These are phyloP conservation scores for Pseudogymnoascus sp. DNA, from an alignment of 2,329 filamentous ascomycete species.

Conservation along the genomic window DNA sequence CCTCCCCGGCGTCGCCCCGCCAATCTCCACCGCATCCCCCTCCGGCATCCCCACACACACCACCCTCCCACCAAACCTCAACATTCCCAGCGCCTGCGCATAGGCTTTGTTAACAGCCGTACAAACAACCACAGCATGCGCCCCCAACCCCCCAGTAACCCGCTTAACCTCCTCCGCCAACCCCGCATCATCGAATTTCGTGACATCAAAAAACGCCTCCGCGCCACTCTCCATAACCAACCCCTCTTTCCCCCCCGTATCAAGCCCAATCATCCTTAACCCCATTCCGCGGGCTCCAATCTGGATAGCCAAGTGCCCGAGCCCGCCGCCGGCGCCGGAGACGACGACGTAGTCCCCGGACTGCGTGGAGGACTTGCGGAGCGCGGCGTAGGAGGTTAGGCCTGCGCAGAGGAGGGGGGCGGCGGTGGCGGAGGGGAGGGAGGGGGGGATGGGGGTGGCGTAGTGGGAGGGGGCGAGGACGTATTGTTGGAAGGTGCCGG, in stretches of 20 bases:
- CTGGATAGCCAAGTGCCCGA: conserved; percentile 54
- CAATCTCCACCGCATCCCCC: conserved; percentile 33
- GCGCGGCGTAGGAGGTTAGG: conserved; percentile 57
- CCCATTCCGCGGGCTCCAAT: conserved; percentile 51
- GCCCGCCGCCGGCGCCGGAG: conserved; percentile 50
- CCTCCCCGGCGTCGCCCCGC: conserved; percentile 32
- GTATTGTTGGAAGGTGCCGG: conserved; percentile 68
- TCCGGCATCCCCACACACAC: conserved; percentile 45
- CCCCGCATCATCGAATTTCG: conserved; percentile 41
- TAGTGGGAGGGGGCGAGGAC: conserved; percentile 55
- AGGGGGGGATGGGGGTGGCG: conserved; percentile 60
- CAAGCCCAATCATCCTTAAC: conserved; percentile 56
- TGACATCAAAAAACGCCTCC: conserved; percentile 57
- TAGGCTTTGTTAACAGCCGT: conserved; percentile 42
- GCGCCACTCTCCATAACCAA: conserved; percentile 52
- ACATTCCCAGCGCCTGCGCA: conserved; percentile 37
- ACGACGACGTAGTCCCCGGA: conserved; percentile 40
- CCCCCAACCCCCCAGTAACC: conserved; percentile 46
- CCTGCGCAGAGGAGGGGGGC: conserved; percentile 62
- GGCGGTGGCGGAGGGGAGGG: conserved; percentile 48
- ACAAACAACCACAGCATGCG: conserved; percentile 52
- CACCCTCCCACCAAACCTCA: conserved; percentile 40
- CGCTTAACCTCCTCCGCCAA: conserved; percentile 39
- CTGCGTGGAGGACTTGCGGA: conserved; percentile 50
- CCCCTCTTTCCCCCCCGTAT: conserved; percentile 51